phyloP scores from a whole-genome alignment of 345 rosid genomes.

The Murraya koenigii region DNA sequence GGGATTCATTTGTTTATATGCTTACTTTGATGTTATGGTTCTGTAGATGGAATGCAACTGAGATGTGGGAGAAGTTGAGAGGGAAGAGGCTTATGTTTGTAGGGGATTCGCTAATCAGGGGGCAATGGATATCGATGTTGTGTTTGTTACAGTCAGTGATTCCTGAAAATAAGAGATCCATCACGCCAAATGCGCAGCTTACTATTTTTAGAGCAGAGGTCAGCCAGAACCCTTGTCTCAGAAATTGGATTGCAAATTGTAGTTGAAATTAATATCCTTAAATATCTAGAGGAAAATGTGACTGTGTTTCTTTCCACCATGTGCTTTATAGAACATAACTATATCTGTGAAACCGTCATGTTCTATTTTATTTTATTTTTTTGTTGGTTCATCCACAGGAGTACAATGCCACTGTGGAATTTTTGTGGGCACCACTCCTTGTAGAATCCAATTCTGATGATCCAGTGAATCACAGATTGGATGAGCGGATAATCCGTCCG shows the following conservation, averaged over 20 bases:
- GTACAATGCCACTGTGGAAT: conserved; percentile 90
- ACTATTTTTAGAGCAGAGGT: conserved; percentile 95
- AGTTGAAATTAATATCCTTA: neutral
- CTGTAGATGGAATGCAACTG: conserved; percentile 74
- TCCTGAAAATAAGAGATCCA: conserved; percentile 70
- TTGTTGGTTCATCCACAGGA: conserved; percentile 43
- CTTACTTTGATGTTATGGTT: neutral
- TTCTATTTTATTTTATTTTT: neutral
- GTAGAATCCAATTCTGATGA: conserved; percentile 98
- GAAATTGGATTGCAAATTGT: neutral
- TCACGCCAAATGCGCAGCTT: conserved; percentile 85
- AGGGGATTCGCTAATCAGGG: conserved; percentile 93
- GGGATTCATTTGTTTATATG: neutral
- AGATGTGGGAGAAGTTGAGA: conserved; percentile 97
- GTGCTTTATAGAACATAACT: neutral
- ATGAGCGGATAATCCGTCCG: conserved; percentile 73
- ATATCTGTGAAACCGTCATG: neutral
- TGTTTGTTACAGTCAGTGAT: conserved; percentile 83
- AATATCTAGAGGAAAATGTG: neutral
- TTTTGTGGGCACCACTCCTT: conserved; percentile 94
- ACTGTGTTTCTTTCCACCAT: neutral
- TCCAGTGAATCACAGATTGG: conserved; percentile 85
- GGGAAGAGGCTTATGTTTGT: conserved; percentile 95
- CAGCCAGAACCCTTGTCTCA: neutral
- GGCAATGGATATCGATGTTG: conserved; percentile 99